phyloP scores from a whole-genome alignment of 352 stramenopile species.

The Pythium biforme region DNA sequence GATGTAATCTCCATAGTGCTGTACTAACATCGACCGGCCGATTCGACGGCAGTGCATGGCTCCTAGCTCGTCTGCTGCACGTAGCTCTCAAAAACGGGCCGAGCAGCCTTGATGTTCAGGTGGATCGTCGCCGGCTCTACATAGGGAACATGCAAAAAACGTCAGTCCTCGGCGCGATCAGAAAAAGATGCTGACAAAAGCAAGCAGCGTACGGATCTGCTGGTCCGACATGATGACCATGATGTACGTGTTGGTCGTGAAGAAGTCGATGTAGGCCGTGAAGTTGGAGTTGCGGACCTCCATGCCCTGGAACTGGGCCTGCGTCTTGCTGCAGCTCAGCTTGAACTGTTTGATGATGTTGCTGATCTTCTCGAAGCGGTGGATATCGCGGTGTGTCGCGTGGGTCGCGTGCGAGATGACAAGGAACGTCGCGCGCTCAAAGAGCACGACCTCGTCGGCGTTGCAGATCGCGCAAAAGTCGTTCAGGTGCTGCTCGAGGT shows the following conservation, averaged over 20 bases:
- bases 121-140: slow-evolving; percentile 93
- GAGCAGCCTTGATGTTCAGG: slow-evolving; percentile 96
- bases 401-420: slow-evolving; percentile 96
- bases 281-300: slow-evolving; percentile 98
- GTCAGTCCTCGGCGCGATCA: not conserved
- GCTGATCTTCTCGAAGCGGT: slow-evolving; percentile 99
- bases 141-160: not conserved
- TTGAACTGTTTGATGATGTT: slow-evolving; percentile 99
- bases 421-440: slow-evolving; percentile 98
- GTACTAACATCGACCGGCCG: too few relatives aligned
- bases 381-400: slow-evolving; percentile 92
- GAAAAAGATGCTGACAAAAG: not conserved
- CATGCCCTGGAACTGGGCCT: slow-evolving; percentile 98
- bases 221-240: slow-evolving; percentile 98
- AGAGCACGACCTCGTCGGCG: slow-evolving; percentile 96
- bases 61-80: slow-evolving; percentile 90
- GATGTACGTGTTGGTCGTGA: slow-evolving; percentile 98
- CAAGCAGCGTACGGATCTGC: slow-evolving; percentile 57
- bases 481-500: slow-evolving; percentile 95
- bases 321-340: slow-evolving; percentile 97
- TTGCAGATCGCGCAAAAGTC: slow-evolving; percentile 97
- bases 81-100: slow-evolving; percentile 95
- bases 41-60: too few relatives aligned
- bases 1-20: too few relatives aligned
- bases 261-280: slow-evolving; percentile 97